Evolutionary conservation across 2,329 filamentous ascomycete genomes (phyloP).

Genomic region (Xylaria sp.): DNA sequence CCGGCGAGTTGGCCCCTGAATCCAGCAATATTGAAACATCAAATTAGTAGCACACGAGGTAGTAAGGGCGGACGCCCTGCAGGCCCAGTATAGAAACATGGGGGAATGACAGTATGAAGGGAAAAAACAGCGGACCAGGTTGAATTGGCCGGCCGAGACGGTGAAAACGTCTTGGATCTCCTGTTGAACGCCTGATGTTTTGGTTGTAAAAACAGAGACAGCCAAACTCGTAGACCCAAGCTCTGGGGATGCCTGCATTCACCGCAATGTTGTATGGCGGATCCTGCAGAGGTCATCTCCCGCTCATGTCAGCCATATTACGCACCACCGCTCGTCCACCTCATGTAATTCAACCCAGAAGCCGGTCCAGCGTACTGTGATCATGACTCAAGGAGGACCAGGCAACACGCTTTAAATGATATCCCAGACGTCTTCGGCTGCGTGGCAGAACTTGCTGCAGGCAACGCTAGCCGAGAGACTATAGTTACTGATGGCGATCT

Average conservation of each 20-base stretch:
- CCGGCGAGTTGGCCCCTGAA: background rate
- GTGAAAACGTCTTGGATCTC: slow-evolving; percentile 73
- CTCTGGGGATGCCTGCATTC: slow-evolving; percentile 57
- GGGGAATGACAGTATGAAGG: slow-evolving; percentile 37
- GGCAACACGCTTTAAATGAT: slow-evolving; percentile 68
- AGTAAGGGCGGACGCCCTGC: slow-evolving; percentile 5
- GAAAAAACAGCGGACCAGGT: slow-evolving; percentile 64
- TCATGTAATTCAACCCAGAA: slow-evolving; percentile 27
- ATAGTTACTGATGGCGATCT: slow-evolving; percentile 98
- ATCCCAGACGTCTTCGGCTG: slow-evolving; percentile 95
- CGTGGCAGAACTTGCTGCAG: slow-evolving; percentile 99
- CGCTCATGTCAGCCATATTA: slow-evolving; percentile 46
- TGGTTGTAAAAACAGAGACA: slow-evolving; percentile 87
- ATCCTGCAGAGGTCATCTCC: slow-evolving; percentile 52
- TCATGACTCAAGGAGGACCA: slow-evolving; percentile 16
- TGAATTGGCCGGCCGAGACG: slow-evolving; percentile 72
- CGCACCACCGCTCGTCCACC: slow-evolving; percentile 46
- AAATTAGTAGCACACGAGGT: slow-evolving; percentile 15
- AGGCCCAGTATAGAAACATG: slow-evolving; percentile 11
- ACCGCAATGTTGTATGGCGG: slow-evolving; percentile 80
- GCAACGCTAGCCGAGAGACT: slow-evolving; percentile 96
- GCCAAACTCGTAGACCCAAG: slow-evolving; percentile 75
- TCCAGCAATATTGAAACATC: slow-evolving; percentile 11
- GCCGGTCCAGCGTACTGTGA: background rate
- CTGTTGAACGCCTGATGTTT: slow-evolving; percentile 84